Percentiles rank a stretch among this genome's conserved stretches.
Evolutionary conservation across 148 eudicot species (phyloP).

Genomic region (Fagopyrum homotropicum): DNA sequence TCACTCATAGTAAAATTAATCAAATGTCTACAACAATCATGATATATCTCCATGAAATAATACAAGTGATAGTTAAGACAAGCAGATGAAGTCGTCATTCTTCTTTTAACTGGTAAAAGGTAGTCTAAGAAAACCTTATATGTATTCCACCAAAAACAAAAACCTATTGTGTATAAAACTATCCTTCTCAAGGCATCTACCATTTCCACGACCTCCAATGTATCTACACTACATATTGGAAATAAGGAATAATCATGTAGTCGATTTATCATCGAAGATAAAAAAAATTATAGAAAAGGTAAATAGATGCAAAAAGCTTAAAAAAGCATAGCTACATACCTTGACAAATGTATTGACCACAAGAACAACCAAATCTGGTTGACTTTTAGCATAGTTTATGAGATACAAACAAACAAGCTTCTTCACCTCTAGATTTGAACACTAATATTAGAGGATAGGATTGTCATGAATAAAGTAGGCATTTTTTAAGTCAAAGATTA

Average conservation of each 20-base stretch:
- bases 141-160: no score
- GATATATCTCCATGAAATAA: background rate
- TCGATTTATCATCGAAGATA: background rate
- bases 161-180: background rate
- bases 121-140: background rate
- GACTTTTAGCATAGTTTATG: slow-evolving; percentile 97
- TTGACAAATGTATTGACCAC: slow-evolving; percentile 98
- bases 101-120: no score
- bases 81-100: background rate
- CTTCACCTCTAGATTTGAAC: slow-evolving; percentile 82
- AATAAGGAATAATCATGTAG: background rate
- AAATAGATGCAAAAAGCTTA: background rate
- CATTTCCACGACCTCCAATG: no score
- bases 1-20: no score
- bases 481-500: no score
- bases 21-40: background rate
- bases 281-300: background rate
- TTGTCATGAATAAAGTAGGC: no score
- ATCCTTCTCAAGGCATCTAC: background rate
- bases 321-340: slow-evolving; percentile 31
- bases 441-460: no score
- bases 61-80: background rate
- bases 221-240: no score
- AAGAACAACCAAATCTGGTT: slow-evolving; percentile 94
- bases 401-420: slow-evolving; percentile 95